Evolutionary conservation across 2,329 filamentous ascomycete species (phyloP), one percentile per base, ranked within the genome.

Genomic region (Arthrobotrys iridis): DNA sequence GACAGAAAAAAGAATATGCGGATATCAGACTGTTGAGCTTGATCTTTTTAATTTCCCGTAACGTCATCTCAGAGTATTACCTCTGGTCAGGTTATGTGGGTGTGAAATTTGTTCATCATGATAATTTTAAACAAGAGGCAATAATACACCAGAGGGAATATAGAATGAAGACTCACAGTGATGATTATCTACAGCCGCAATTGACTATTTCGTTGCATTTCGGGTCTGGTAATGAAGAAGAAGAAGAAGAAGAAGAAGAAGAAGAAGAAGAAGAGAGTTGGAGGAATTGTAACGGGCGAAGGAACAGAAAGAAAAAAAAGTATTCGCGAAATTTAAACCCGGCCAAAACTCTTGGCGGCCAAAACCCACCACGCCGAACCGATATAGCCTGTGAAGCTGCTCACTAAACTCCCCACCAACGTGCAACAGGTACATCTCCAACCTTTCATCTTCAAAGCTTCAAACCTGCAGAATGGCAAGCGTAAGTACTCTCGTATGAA

Each of bases 1-100:
- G 15, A 48, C 22, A 50, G 26, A 40, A 40, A 46, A 15, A 6
- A 66, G 26, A 24, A 10, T n/a, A 10, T 37, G 30, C 20, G 48
- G 13, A 57, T 37, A 37, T 64, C 71, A 75, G 71, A 75, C 71
- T 75, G 71, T 75, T 75, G 71, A 75, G 71, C 71, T 75, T 75
- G 71, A 75, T 63, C 67, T 63, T 66, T 57, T 62, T 63, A 48
- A 48, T 62, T 68, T 58, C 24, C 66, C 57, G 15, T 55, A 55
- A 55, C 50, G 66, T 75, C 71, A 75, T 75, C 40, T 58, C 57
- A 59, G 35, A 37, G 40, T 40, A 48, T 35, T 40, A 52, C 63
- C 43, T 63, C 59, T 48, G 57, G 35, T 64, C 41, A 41, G 45
- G 43, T 75, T 68, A 66, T 68, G 62, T 71, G 66, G 66, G 46